Conservation (phyloP, 2,329 filamentous ascomycete genomes). For the Blastomyces emzantsi region DNA sequence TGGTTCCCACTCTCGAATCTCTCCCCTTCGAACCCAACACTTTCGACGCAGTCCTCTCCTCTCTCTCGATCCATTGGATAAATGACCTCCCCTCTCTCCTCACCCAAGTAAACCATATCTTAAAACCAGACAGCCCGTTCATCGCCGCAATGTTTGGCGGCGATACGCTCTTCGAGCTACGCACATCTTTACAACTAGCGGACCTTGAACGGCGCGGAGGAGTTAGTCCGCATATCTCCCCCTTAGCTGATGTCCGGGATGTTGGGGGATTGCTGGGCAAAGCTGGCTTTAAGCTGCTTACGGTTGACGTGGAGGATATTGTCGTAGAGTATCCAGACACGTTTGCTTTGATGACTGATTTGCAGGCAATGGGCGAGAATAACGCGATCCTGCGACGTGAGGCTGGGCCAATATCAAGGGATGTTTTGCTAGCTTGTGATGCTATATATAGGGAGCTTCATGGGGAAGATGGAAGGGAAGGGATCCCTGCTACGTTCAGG, state of each 20-base stretch:
- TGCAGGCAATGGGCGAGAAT: slow-evolving; percentile 93
- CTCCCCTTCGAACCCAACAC: slow-evolving; percentile 66
- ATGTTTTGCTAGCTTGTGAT: slow-evolving; percentile 79
- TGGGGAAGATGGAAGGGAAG: slow-evolving; percentile 59
- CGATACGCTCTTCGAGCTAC: slow-evolving; percentile 86
- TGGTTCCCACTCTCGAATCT: slow-evolving; percentile 58
- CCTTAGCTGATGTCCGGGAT: slow-evolving; percentile 84
- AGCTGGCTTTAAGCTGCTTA: slow-evolving; percentile 90
- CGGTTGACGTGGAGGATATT: slow-evolving; percentile 95
- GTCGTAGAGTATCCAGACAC: slow-evolving; percentile 87
- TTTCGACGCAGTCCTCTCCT: slow-evolving; percentile 87
- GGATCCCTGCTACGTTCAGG: slow-evolving; percentile 81
- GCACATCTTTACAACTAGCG: slow-evolving; percentile 85
- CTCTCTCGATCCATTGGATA: slow-evolving; percentile 89
- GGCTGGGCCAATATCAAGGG: slow-evolving; percentile 64
- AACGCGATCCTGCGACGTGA: slow-evolving; percentile 85
- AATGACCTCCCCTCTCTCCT: slow-evolving; percentile 87
- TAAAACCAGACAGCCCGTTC: slow-evolving; percentile 87
- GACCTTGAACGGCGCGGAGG: slow-evolving; percentile 87
- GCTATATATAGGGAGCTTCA: slow-evolving; percentile 83
- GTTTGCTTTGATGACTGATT: slow-evolving; percentile 84
- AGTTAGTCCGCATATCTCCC: slow-evolving; percentile 81
- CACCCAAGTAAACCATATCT: slow-evolving; percentile 70
- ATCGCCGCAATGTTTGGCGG: slow-evolving; percentile 95
- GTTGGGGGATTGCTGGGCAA: slow-evolving; percentile 77